These are phyloP conservation scores for Macrocybe gigantea DNA, from an alignment of 768 basidiomycete genomes.

Conservation along the genomic window DNA sequence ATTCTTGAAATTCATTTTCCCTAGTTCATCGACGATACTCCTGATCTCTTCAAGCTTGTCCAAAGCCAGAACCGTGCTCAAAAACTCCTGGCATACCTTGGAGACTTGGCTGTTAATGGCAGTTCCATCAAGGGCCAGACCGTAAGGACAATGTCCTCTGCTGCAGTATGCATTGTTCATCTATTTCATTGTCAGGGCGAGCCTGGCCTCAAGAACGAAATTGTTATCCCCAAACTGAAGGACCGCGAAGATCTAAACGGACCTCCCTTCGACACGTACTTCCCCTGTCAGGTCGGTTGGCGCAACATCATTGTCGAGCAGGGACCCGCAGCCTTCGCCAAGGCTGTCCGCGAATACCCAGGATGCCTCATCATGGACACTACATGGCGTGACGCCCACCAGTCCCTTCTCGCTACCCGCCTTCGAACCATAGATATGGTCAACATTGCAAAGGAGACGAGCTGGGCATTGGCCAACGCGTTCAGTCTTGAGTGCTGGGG, in stretches of 20 bases:
- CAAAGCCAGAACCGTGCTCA: slow-evolving; percentile 98
- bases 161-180: not conserved
- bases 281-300: slow-evolving; percentile 90
- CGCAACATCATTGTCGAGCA: slow-evolving; percentile 98
- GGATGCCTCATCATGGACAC: slow-evolving; percentile 97
- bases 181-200: slow-evolving; percentile 53
- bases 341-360: slow-evolving; percentile 94
- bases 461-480: slow-evolving; percentile 89
- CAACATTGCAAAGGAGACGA: slow-evolving; percentile 98
- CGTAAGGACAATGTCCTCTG: slow-evolving; percentile 21
- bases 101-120: slow-evolving; percentile 96
- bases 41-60: slow-evolving; percentile 98
- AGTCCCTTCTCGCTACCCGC: slow-evolving; percentile 94
- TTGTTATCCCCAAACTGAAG: slow-evolving; percentile 74
- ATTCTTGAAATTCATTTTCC: not conserved
- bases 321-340: slow-evolving; percentile 97
- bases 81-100: slow-evolving; percentile 93
- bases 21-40: slow-evolving; percentile 98
- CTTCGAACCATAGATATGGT: slow-evolving; percentile 95
- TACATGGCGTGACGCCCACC: slow-evolving; percentile 99
- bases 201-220: slow-evolving; percentile 88
- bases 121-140: slow-evolving; percentile 95
- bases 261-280: slow-evolving; percentile 67
- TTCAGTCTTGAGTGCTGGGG: slow-evolving; percentile 99
- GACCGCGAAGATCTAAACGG: slow-evolving; percentile 75